A percentile compares a stretch with the other conserved stretches of the same genome.
phyloP scores from a whole-genome alignment of 371 early-diverging fungal genomes.

The Mortierella sp. region DNA sequence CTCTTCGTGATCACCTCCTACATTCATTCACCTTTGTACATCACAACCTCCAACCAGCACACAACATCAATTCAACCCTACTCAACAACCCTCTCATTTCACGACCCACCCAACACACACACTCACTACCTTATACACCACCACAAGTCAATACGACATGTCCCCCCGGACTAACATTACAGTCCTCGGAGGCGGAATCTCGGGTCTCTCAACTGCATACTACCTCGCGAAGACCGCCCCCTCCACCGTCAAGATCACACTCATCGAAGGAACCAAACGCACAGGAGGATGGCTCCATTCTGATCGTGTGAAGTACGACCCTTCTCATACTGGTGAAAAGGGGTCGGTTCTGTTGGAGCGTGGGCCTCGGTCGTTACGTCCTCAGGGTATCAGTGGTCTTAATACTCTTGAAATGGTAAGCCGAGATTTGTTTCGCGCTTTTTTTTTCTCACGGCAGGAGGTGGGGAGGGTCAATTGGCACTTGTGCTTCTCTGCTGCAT shows the following conservation, averaged over 20 bases:
- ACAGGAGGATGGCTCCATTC: constrained; percentile 93
- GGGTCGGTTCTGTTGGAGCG: constrained; percentile 80
- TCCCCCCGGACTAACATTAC: constrained; percentile 63
- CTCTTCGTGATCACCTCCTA: not conserved
- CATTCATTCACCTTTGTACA: not conserved
- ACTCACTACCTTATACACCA: not conserved
- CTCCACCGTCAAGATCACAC: constrained; percentile 65
- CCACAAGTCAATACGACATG: constrained; percentile 14
- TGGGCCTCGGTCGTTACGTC: constrained; percentile 92
- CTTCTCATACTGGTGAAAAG: constrained; percentile 19
- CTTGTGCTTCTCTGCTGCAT: not conserved
- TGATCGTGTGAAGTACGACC: constrained; percentile 60
- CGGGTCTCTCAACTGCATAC: constrained; percentile 91
- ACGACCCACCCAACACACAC: not conserved
- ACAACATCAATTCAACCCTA: not conserved
- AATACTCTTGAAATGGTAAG: constrained; percentile 86
- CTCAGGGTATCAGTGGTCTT: constrained; percentile 79
- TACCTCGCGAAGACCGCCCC: constrained; percentile 78
- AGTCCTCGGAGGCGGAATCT: constrained; percentile 94
- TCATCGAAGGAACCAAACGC: constrained; percentile 82
- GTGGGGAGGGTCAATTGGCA: not conserved
- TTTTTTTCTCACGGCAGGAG: not conserved
- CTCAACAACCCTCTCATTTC: not conserved
- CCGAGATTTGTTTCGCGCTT: constrained; percentile 9
- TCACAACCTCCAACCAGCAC: not conserved